phyloP scores from a whole-genome alignment of 2,329 filamentous ascomycete species.

The Bipolaris bicolor region DNA sequence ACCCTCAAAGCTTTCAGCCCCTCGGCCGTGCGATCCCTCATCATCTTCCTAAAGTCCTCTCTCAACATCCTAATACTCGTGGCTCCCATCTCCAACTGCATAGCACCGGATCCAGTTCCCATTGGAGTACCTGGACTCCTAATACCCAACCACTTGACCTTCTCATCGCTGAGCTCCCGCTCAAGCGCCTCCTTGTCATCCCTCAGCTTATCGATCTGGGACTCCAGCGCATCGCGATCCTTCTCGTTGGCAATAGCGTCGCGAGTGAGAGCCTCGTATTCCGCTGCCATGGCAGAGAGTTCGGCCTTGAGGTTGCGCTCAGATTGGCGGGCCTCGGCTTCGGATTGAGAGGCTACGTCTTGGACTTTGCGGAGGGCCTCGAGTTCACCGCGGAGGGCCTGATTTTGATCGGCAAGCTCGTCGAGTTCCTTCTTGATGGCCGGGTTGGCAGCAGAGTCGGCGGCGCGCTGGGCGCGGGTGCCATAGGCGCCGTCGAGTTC shows the following conservation, averaged over 20 bases:
- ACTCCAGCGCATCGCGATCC: conserved; percentile 69
- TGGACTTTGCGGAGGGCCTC: conserved; percentile 50
- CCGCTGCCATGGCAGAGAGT: conserved; percentile 69
- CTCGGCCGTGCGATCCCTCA: conserved; percentile 73
- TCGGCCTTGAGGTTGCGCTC: conserved; percentile 65
- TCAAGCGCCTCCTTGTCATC: conserved; percentile 70
- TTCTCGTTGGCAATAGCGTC: conserved; percentile 74
- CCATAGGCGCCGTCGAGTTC: conserved; percentile 97
- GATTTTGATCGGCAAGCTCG: conserved; percentile 56
- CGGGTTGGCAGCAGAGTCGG: conserved; percentile 65
- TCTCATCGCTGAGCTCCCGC: conserved; percentile 69
- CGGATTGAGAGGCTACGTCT: conserved; percentile 44
- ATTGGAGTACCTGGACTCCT: conserved; percentile 57
- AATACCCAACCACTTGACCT: conserved; percentile 68
- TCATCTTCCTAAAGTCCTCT: conserved; percentile 82
- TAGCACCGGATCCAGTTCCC: conserved; percentile 23
- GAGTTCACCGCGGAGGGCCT: conserved; percentile 52
- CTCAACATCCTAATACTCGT: conserved; percentile 73
- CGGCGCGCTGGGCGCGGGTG: conserved; percentile 69
- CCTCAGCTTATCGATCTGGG: conserved; percentile 66
- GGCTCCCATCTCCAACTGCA: conserved; percentile 54
- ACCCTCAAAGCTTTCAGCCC: conserved; percentile 69
- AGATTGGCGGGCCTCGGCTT: conserved; percentile 45
- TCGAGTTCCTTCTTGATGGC: conserved; percentile 67
- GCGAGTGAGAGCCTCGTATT: conserved; percentile 74